These are phyloP conservation scores for Pisolithus tinctorius DNA, from an alignment of 768 basidiomycete species.

Conservation along the genomic window DNA sequence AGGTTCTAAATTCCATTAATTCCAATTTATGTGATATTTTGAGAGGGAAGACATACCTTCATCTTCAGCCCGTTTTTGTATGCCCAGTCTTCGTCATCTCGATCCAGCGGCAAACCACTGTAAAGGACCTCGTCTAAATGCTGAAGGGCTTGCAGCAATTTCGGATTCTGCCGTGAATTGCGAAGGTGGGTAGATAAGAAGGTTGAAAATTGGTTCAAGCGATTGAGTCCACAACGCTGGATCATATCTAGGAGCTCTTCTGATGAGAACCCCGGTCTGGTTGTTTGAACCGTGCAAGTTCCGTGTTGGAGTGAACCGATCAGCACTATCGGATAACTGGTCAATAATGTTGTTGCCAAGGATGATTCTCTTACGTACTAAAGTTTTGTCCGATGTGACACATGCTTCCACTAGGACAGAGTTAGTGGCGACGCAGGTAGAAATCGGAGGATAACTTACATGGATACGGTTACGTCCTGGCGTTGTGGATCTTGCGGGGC, in stretches of 20 bases:
- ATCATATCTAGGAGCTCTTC: conserved; percentile 72
- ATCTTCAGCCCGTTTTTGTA: conserved; percentile 56
- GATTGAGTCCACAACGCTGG: conserved; percentile 57
- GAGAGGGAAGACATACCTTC: conserved; percentile 38
- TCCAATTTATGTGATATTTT: conserved; percentile 9
- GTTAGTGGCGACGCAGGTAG: conserved; percentile 21
- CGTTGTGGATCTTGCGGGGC: conserved; percentile 41
- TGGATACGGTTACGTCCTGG: conserved; percentile 67
- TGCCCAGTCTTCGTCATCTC: conserved; percentile 70
- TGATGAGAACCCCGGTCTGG: conserved; percentile 54
- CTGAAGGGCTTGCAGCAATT: conserved; percentile 50
- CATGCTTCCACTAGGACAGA: conserved; percentile 64
- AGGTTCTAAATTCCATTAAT: conserved; percentile 46
- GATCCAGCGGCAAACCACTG: conserved; percentile 55
- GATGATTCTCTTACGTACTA: conserved; percentile 42
- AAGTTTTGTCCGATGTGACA: conserved; percentile 75
- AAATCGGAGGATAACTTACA: conserved; percentile 41
- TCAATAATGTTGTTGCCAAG: conserved; percentile 15
- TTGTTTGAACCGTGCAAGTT: conserved; percentile 66
- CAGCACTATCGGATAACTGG: conserved; percentile 42
- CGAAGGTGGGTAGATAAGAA: conserved; percentile 62
- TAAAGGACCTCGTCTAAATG: conserved; percentile 59
- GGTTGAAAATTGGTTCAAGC: conserved; percentile 67
- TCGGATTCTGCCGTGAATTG: conserved; percentile 51
- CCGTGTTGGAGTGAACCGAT: conserved; percentile 68